Evolutionary conservation across 805 yeast species (phyloP), one percentile per base, ranked within the genome.

Genomic region (Wickerhamiella sergipiensis): DNA sequence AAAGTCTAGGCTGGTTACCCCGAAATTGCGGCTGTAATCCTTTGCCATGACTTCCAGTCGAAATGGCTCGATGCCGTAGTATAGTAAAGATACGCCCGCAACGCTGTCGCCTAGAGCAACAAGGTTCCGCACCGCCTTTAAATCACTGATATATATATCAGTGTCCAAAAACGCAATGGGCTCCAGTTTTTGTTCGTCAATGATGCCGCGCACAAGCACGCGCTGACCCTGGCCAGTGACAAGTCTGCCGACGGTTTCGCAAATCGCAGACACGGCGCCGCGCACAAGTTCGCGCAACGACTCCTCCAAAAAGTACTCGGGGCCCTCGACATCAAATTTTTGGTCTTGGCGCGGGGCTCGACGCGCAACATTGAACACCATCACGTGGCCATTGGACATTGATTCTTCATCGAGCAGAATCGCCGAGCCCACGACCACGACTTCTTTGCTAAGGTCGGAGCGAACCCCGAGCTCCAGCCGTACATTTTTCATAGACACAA

Each of bases 41-140:
- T 83, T 85, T 8, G 95, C 89, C 48, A 92, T 65, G 52, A 76
- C 65, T 17, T 87, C 71, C 81, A 90, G 80, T 56, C 96, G 71
- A 64, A 85, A 89, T 0, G 99, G 99, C 60, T 90, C 96, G 2
- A 94, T 90, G 64, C 88, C 95, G 67, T 88, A 89, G 1, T 97
- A 97, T 26, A 81, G 80, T 51, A 92, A 71, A 71, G 88, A 80
- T 3, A 86, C 72, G 57, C 88, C 78, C 58, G 85, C 83, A 66
- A 80, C 72, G 0, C 85, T 71, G 65, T 92, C 98, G 18, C 95
- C 95, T 17, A 88, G 66, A 1, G 88, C 59, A n/a, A 90, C 63
- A 59, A 90, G 68, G 63, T 89, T 86, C 40, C 94, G 89, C 63
- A 87, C 79, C 56, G 88, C 74, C 66, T 89, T 89, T 15, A 86